Conservation (phyloP, 2,329 filamentous ascomycete genomes). For the Fusarium guadeloupense region DNA sequence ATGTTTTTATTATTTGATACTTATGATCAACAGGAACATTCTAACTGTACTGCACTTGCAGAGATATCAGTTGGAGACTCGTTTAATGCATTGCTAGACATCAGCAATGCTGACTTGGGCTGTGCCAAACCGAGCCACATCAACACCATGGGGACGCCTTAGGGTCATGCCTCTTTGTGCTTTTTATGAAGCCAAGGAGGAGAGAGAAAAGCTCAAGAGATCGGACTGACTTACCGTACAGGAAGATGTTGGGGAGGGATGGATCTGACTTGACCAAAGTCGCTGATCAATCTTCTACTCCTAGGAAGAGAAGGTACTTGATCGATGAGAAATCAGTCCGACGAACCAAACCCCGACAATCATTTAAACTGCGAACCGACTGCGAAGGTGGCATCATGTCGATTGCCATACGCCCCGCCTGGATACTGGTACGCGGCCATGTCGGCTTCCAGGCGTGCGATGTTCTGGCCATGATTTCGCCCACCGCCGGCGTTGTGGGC, state of each 20-base stretch:
- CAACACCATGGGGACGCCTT: background rate
- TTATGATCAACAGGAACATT: constrained; percentile 5
- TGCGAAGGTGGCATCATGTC: background rate
- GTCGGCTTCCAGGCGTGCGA: constrained; percentile 2
- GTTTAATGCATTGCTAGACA: background rate
- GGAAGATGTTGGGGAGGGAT: background rate
- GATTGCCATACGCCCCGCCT: background rate
- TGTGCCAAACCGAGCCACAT: background rate
- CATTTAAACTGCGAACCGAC: constrained; percentile 10
- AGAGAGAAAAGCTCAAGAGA: background rate
- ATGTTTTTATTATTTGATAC: background rate
- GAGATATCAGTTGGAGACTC: background rate
- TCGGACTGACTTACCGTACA: background rate
- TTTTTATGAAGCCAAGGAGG: background rate
- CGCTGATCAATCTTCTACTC: background rate
- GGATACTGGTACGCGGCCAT: constrained; percentile 4
- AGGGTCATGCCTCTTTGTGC: background rate
- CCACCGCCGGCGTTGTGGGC: background rate
- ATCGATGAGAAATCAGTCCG: background rate
- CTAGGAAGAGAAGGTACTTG: background rate
- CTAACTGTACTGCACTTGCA: background rate
- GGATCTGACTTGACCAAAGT: background rate
- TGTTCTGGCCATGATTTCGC: background rate
- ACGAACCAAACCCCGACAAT: background rate
- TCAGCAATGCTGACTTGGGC: background rate